These are phyloP conservation scores for Cladosporium halotolerans DNA, from an alignment of 2,329 filamentous ascomycete genomes.

Conservation along the genomic window DNA sequence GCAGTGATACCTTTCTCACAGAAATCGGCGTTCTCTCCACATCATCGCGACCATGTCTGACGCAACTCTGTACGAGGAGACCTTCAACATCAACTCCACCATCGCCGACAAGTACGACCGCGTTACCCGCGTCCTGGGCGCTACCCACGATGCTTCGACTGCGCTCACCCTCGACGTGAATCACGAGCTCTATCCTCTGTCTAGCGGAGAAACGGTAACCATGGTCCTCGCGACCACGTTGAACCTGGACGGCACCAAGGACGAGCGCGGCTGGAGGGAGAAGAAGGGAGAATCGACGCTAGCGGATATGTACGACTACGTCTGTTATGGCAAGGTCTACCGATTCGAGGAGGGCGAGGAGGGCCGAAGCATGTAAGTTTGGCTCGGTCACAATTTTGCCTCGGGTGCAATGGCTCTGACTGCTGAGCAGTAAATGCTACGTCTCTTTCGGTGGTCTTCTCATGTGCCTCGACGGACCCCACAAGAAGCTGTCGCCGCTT, in stretches of 20 bases:
- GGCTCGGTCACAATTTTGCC: not conserved
- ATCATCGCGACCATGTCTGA: constrained; percentile 59
- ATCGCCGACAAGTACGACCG: constrained; percentile 92
- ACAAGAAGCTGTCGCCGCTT: constrained; percentile 88
- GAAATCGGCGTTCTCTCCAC: not conserved
- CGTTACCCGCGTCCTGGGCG: constrained; percentile 76
- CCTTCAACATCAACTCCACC: constrained; percentile 72
- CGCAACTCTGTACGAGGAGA: constrained; percentile 88
- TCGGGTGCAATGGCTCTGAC: constrained; percentile 21
- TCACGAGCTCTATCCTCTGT: constrained; percentile 78
- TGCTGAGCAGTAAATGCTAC: constrained; percentile 69
- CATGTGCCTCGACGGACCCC: constrained; percentile 85
- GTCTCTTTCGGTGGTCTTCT: constrained; percentile 89
- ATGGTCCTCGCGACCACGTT: constrained; percentile 80
- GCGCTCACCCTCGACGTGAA: constrained; percentile 88
- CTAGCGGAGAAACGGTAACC: constrained; percentile 67
- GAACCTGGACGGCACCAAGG: constrained; percentile 71
- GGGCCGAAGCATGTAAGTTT: constrained; percentile 75
- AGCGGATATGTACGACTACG: constrained; percentile 80
- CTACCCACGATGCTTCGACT: constrained; percentile 66
- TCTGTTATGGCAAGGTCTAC: constrained; percentile 84
- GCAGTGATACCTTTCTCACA: not conserved
- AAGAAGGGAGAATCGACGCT: constrained; percentile 49
- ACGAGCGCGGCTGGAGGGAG: constrained; percentile 64
- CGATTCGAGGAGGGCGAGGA: constrained; percentile 73